These are phyloP conservation scores for Paradendryphiella salina DNA, from an alignment of 2,329 filamentous ascomycete genomes.

Conservation along the genomic window DNA sequence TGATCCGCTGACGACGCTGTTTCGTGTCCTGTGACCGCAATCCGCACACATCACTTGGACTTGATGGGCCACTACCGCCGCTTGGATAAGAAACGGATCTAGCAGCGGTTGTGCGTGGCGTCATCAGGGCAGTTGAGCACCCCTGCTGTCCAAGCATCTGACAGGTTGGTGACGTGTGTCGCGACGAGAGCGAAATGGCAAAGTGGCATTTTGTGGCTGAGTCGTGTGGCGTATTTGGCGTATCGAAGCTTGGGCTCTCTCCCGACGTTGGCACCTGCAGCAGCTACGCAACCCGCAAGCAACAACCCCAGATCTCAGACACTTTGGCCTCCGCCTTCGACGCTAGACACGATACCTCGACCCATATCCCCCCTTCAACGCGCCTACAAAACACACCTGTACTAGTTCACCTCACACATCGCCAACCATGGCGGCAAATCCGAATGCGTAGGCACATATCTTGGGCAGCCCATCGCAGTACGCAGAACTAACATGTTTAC, in stretches of 20 bases:
- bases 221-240: conserved; percentile 15
- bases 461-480: conserved; percentile 19
- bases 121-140: neutral
- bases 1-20: conserved; percentile 43
- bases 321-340: conserved; percentile 26
- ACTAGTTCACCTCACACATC: conserved; percentile 9
- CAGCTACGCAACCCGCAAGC: conserved; percentile 25
- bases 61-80: neutral
- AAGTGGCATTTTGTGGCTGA: conserved; percentile 10
- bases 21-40: conserved; percentile 33
- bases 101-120: neutral
- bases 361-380: conserved; percentile 5
- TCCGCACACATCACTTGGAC: conserved; percentile 24
- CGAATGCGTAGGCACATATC: conserved; percentile 46
- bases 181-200: neutral
- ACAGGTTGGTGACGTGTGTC: conserved; percentile 9
- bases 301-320: conserved; percentile 25
- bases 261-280: conserved; percentile 20
- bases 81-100: neutral
- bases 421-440: conserved; percentile 48
- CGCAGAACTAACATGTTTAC: conserved; percentile 36
- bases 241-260: conserved; percentile 20
- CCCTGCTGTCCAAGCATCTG: conserved; percentile 1
- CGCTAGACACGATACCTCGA: conserved; percentile 19
- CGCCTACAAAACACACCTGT: conserved; percentile 5